Evolutionary conservation across 2,329 filamentous ascomycete species (phyloP), one percentile per base, ranked within the genome.

Genomic region (Fusarium sp.): DNA sequence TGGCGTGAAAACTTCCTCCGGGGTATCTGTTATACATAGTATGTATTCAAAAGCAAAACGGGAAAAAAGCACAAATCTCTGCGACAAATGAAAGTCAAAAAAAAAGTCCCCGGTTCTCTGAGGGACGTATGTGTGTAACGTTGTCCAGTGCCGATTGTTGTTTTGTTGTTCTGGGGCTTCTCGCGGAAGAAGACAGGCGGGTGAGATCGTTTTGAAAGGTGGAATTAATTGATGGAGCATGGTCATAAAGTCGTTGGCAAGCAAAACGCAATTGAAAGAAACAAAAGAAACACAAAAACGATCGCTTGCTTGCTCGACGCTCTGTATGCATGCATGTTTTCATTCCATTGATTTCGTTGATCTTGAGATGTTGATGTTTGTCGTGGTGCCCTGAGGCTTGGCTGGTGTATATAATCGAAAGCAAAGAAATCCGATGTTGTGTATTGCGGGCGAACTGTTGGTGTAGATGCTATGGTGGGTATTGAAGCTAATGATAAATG

Each of bases 21-120:
- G 72, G 72, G 72, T 74, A 74, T 74, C 71, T 74, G 71, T 73
- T 74, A 57, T 74, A 74, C 72, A 74, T 68, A 57, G 31, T 65
- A 65, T 70, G 51, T 62, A 67, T 72, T 62, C 65, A 62, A 69
- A 73, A 62, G 9, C 46, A 62, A 63, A 44, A 38, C 28, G 42
- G 42, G 42, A 59, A 65, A 52, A 60, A 64, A 57, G 52, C 57
- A 31, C 53, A 58, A 64, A 63, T 68, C 26, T 64, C 50, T 47
- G 51, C 31, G 45, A 72, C 66, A 72, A 74, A 74, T 63, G 68
- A 69, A 66, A 73, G 42, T 16, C 26, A 8, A 37, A 63, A 8
- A 37, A 63, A 63, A 54, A 52, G 41, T 28, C 15, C 61, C 65
- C 60, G 12, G 34, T 28, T 36, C 44, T 33, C 18, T n/a, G 11